Evolutionary conservation across 257 asterid genomes (phyloP).

Genomic region (Oldenlandia corymbosa): DNA sequence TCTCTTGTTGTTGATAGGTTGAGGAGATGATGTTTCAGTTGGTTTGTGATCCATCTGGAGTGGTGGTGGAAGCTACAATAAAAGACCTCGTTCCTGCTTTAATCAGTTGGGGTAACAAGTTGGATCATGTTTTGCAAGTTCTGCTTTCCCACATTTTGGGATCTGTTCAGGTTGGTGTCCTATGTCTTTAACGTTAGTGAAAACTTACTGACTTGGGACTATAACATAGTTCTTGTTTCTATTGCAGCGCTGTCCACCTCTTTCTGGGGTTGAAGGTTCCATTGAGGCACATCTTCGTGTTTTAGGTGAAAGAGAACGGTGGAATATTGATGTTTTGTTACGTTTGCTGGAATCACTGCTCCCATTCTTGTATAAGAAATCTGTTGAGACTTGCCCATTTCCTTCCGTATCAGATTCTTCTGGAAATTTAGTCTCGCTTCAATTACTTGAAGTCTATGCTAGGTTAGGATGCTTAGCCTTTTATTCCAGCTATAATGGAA

Average conservation of each 20-base stretch:
- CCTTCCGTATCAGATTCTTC: conserved; percentile 48
- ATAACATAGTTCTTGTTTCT: conserved; percentile 26
- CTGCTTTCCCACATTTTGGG: conserved; percentile 71
- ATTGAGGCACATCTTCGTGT: conserved; percentile 89
- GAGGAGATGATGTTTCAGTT: conserved; percentile 98
- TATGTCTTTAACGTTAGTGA: neutral
- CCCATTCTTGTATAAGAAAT: conserved; percentile 60
- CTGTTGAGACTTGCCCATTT: conserved; percentile 77
- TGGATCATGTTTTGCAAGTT: conserved; percentile 74
- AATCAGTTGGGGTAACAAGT: conserved; percentile 79
- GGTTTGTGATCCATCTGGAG: conserved; percentile 92
- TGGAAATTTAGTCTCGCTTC: conserved; percentile 37
- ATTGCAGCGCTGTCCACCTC: conserved; percentile 86
- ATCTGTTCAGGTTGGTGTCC: conserved; percentile 61
- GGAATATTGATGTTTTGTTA: conserved; percentile 86
- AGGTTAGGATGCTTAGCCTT: conserved; percentile 38
- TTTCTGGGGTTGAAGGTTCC: conserved; percentile 98
- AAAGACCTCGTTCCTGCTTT: conserved; percentile 88
- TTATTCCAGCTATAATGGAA: neutral
- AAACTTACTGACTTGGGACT: conserved; percentile 15
- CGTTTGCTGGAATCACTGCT: conserved; percentile 74
- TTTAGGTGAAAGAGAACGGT: conserved; percentile 95
- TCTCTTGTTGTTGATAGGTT: conserved; percentile 57
- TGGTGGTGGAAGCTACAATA: conserved; percentile 83
- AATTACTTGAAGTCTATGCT: conserved; percentile 69